These are phyloP conservation scores for Erigeron canadensis DNA, from an alignment of 129 eudicot genomes.

Conservation along the genomic window DNA sequence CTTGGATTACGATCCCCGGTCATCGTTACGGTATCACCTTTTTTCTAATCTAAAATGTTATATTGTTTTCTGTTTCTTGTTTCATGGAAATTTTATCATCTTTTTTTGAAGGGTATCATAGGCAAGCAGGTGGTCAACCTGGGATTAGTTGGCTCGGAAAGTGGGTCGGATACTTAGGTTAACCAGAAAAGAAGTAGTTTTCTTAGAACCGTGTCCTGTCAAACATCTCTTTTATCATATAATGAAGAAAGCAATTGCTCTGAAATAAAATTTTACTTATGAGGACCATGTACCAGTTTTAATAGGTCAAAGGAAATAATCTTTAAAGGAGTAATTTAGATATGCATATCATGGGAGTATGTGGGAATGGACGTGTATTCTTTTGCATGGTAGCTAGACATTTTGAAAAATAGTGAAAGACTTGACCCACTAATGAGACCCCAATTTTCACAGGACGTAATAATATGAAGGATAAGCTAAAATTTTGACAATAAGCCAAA, in stretches of 20 bases:
- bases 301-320: background rate
- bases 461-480: conserved; percentile 16
- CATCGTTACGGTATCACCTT: conserved; percentile 62
- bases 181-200: background rate
- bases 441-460: background rate
- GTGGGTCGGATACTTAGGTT: no score
- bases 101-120: conserved; percentile 1
- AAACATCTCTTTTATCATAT: background rate
- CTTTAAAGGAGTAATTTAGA: background rate
- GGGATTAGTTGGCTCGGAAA: no score
- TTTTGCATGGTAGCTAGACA: background rate
- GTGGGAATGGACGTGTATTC: background rate
- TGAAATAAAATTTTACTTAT: background rate
- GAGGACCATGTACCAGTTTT: background rate
- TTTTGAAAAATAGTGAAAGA: background rate
- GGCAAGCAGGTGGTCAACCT: background rate
- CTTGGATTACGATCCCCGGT: conserved; percentile 93
- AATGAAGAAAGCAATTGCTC: background rate
- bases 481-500: background rate
- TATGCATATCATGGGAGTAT: background rate
- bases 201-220: background rate
- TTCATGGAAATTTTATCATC: background rate
- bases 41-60: background rate
- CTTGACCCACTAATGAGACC: background rate
- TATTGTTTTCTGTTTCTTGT: background rate